Evolutionary conservation across 2,329 filamentous ascomycete species (phyloP), one percentile per base, ranked within the genome.

Genomic region (Aspergillus brasiliensis): DNA sequence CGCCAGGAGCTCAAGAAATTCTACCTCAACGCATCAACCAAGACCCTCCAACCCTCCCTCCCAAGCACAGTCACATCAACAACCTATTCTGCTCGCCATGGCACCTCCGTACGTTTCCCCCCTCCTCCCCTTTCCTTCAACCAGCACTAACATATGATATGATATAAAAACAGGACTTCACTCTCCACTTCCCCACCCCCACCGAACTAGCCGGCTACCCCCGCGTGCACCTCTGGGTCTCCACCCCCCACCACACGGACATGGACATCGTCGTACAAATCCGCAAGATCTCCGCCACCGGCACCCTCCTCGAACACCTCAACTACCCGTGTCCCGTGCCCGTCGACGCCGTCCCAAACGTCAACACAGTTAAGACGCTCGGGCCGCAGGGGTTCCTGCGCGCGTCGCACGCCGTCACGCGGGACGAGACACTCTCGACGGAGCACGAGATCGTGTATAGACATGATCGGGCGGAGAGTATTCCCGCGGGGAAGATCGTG

Each of bases 351-450:
- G 62, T 71, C 2, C 64, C 64, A 0, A 42, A 63, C 38, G 52
- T 61, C 1, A 66, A 66, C 38, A 51, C 61, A 1, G 58, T 56
- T 23, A 69, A 71, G 55, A 59, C 63, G 40, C 54, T 66, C 3
- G 69, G 68, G 0, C 65, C 59, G 3, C 62, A 64, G 46, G 68
- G 68, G 1, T 64, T 69, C 55, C 65, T 70, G 1, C 63, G 69
- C 10, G 69, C 67, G 0, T 58, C 65, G 3, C 60, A 66, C 15
- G 46, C 38, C 4, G 37, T 58, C 31, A 57, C 46, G 13, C n/a
- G 52, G 7, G 47, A 46, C 2, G 37, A 53, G 13, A 15, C 37
- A 3, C 5, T 40, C 3, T 27, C 37, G 5, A 51, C 56, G 2
- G 15, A 56, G 11, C 48, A 59, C 1, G 31, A 47, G 3, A 37